Evolutionary conservation across 176 grass and related monocot species (phyloP), one percentile per base, ranked within the genome.

Genomic region (Saccharum spontaneum): DNA sequence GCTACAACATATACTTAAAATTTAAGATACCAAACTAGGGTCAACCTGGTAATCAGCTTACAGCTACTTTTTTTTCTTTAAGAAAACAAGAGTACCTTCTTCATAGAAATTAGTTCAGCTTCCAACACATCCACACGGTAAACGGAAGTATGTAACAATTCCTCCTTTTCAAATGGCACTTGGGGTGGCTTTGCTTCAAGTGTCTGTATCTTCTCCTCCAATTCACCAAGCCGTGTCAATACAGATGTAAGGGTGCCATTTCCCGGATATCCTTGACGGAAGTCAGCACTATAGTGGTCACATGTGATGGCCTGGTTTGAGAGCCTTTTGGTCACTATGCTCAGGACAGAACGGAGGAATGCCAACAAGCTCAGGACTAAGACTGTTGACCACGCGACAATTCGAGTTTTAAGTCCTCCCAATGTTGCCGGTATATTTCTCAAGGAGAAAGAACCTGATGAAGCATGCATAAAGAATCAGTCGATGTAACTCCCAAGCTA

Each of bases 71-170:
- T 57, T 60, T 30, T 80, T 60, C 71, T 22, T 60, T 15, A 52
- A 86, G 1, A 38, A 86, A 82, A 24, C 38, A 82, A 60, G 15
- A 36, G 3, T 86, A 99, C 94, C 92, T 96, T 99, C 86, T 99
- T 99, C 48, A 92, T 91, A 76, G 94, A 85, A 76, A 96, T 99
- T 43, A 96, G 86, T 72, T 99, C 97, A 79, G 94, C 94, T 89
- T 99, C 97, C 79, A 99, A 90, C 49, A 88, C 93, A 84, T 96
- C 91, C 34, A 96, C 91, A 50, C 97, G 92, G 31, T 48, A 18
- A 34, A 92, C 55, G 22, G 94, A 81, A 72, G 86, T 79, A 67
- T 91, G 82, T 69, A 99, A 90, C 82, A 92, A 60, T 76, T 94
- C 97, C 78, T 92, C 91, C 77, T 96, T 96, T 75, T 99, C 94